A percentile compares a stretch with the other conserved stretches of the same genome.
phyloP scores from a whole-genome alignment of 495 filamentous ascomycete species.

The Tuber aestivum region DNA sequence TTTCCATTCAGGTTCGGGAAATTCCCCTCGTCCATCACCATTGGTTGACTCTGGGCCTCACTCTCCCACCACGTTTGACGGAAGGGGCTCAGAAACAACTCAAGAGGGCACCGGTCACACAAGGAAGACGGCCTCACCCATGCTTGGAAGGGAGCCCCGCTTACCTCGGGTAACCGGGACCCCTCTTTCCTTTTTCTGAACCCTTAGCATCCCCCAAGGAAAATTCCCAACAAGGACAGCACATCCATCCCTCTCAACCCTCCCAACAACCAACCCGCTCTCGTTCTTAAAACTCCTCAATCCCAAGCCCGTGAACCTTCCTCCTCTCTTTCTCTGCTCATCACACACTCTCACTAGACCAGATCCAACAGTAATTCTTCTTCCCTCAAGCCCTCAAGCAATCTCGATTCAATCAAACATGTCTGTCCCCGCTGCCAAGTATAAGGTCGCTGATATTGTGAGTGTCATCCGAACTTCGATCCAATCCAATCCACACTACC shows the following conservation, averaged over 20 bases:
- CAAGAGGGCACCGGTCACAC: too few species aligned
- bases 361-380: neutral
- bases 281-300: neutral
- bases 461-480: conserved; percentile 34
- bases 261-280: neutral
- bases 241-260: neutral
- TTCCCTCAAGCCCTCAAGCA: neutral
- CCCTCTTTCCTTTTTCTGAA: neutral
- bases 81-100: too few species aligned
- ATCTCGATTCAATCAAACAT: conserved; percentile 47
- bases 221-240: neutral
- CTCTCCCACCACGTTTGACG: neutral
- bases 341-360: neutral
- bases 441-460: conserved; percentile 97
- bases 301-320: neutral
- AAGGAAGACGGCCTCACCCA: neutral
- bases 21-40: neutral
- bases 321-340: neutral
- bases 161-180: neutral
- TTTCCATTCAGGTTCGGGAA: neutral
- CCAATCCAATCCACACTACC: neutral
- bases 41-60: neutral
- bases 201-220: neutral
- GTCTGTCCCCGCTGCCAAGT: conserved; percentile 80
- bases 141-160: neutral